phyloP scores from a whole-genome alignment of 2,329 filamentous ascomycete genomes.

The Ustilaginoidea virens region DNA sequence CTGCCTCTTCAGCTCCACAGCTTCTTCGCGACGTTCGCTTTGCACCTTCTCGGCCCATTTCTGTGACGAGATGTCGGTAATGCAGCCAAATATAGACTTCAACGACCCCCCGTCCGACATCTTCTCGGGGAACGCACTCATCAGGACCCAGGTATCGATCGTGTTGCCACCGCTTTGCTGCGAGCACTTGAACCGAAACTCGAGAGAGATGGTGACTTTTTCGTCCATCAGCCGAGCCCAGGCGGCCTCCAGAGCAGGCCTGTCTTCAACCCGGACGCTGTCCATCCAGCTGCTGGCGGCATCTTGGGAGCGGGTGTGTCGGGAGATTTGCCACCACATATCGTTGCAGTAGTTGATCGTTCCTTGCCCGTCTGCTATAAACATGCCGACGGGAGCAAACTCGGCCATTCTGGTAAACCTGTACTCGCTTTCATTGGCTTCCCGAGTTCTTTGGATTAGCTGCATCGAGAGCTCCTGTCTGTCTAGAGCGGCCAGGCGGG shows the following conservation, averaged over 20 bases:
- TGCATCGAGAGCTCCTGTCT: conserved; percentile 65
- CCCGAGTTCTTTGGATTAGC: conserved; percentile 47
- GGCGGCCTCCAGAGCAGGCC: conserved; percentile 36
- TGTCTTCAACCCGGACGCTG: conserved; percentile 53
- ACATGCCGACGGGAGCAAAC: conserved; percentile 71
- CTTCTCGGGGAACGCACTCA: conserved; percentile 62
- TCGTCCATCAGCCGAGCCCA: conserved; percentile 49
- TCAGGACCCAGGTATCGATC: conserved; percentile 60
- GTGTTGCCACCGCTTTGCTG: conserved; percentile 45
- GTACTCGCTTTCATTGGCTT: conserved; percentile 53
- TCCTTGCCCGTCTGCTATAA: conserved; percentile 60
- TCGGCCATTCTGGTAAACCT: conserved; percentile 76
- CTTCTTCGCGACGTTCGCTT: conserved; percentile 62
- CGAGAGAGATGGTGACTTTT: conserved; percentile 49
- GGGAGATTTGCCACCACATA: conserved; percentile 58
- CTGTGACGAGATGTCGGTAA: conserved; percentile 75
- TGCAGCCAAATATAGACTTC: conserved; percentile 64
- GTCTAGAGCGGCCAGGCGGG: conserved; percentile 59
- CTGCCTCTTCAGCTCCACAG: conserved; percentile 62
- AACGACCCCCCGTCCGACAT: conserved; percentile 45
- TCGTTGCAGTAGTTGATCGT: conserved; percentile 70
- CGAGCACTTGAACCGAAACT: conserved; percentile 60
- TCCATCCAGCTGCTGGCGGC: conserved; percentile 57
- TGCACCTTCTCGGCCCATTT: conserved; percentile 76
- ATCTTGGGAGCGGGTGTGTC: conserved; percentile 42